Percentiles rank a stretch among this genome's conserved stretches.
Conservation (phyloP, 495 filamentous ascomycete species). For the Cercophora scortea region DNA sequence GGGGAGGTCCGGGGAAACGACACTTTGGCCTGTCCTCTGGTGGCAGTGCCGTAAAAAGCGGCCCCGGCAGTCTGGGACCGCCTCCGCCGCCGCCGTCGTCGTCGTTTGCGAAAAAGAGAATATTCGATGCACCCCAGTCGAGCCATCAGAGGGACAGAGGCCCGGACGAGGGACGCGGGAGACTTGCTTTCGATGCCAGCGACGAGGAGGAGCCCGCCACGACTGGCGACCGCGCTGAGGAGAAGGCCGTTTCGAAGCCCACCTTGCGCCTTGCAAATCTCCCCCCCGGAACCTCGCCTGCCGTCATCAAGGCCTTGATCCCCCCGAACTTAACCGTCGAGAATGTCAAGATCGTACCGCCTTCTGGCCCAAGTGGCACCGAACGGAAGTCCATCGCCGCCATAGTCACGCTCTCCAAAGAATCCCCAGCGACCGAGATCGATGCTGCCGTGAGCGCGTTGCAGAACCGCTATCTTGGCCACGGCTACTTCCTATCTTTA, state of each 20-base stretch:
- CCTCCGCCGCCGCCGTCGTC: constrained; percentile 45
- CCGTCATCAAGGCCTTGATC: constrained; percentile 66
- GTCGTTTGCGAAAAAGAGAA: constrained; percentile 39
- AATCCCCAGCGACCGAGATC: constrained; percentile 79
- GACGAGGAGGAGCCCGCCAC: constrained; percentile 33
- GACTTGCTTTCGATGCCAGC: constrained; percentile 34
- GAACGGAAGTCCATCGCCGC: constrained; percentile 75
- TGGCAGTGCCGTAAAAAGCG: constrained; percentile 44
- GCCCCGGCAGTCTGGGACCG: constrained; percentile 69
- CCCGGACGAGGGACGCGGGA: constrained; percentile 25
- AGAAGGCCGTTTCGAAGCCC: constrained; percentile 75
- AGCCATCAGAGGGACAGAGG: constrained; percentile 12
- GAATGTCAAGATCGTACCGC: constrained; percentile 60
- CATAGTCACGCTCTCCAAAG: constrained; percentile 77
- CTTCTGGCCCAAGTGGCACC: constrained; percentile 34
- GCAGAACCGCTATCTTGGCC: constrained; percentile 82
- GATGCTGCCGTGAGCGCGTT: constrained; percentile 69
- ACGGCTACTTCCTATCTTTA: constrained; percentile 74
- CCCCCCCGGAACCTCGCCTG: constrained; percentile 58
- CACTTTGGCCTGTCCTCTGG: constrained; percentile 33
- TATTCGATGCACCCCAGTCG: constrained; percentile 29
- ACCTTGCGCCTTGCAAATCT: constrained; percentile 65
- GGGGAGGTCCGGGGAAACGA: constrained; percentile 35
- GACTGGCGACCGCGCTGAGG: constrained; percentile 42
- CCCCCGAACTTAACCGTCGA: constrained; percentile 64